These are phyloP conservation scores for Phytophthora multivora DNA, from an alignment of 352 stramenopile species.

Conservation along the genomic window DNA sequence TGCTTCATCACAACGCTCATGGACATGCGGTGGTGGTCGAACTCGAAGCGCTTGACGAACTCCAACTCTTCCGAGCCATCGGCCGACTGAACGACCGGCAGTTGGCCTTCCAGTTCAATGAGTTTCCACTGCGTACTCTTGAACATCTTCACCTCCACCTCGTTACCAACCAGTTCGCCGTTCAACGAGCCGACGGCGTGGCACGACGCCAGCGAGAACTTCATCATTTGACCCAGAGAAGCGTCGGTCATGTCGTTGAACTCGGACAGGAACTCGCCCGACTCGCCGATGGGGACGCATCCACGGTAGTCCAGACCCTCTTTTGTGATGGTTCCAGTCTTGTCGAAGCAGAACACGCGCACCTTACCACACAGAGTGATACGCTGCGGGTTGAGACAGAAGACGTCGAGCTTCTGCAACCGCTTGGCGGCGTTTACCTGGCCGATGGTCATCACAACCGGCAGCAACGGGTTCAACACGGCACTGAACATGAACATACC, in stretches of 20 bases:
- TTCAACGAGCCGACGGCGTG: conserved; percentile 80
- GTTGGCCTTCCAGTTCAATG: conserved; percentile 51
- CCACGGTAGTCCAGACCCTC: conserved; percentile 87
- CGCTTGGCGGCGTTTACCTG: conserved; percentile 87
- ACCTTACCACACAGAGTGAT: conserved; percentile 92
- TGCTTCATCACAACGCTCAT: conserved; percentile 90
- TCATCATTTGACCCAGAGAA: conserved; percentile 46
- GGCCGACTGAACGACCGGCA: conserved; percentile 49
- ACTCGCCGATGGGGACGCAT: conserved; percentile 55
- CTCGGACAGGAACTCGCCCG: conserved; percentile 43
- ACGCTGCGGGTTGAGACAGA: conserved; percentile 82
- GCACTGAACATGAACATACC: conserved; percentile 79
- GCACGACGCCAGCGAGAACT: conserved; percentile 80
- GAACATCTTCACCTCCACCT: conserved; percentile 91
- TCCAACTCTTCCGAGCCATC: conserved; percentile 55
- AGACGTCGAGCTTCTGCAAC: conserved; percentile 73
- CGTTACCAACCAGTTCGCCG: conserved; percentile 82
- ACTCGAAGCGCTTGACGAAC: conserved; percentile 92
- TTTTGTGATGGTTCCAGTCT: conserved; percentile 93
- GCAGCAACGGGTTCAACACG: conserved; percentile 84
- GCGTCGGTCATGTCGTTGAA: conserved; percentile 64
- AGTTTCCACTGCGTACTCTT: conserved; percentile 71
- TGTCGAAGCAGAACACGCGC: conserved; percentile 92
- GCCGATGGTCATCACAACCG: conserved; percentile 89
- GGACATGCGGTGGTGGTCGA: conserved; percentile 91